A percentile compares a stretch with the other conserved stretches of the same genome.
Evolutionary conservation across 352 stramenopile genomes (phyloP).

Genomic region (Elongisporangium prolatum): DNA sequence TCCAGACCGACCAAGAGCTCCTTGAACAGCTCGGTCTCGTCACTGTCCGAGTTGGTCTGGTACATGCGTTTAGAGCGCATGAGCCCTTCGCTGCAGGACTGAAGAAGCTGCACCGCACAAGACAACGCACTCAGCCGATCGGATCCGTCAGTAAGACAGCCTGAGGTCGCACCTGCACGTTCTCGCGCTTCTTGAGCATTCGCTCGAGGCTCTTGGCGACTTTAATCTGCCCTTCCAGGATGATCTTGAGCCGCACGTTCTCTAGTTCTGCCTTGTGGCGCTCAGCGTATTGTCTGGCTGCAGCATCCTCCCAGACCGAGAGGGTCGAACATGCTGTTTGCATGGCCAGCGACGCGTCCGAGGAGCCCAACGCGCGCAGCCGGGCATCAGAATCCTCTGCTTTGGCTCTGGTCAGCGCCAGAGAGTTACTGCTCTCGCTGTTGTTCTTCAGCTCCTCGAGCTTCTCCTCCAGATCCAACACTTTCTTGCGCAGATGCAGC

Average conservation of each 20-base stretch:
- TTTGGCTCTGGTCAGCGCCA: not conserved
- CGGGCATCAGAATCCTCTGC: not conserved
- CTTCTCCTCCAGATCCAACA: conserved; percentile 10
- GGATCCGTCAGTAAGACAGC: too few species aligned
- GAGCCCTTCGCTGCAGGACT: conserved; percentile 18
- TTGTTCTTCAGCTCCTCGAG: conserved; percentile 5
- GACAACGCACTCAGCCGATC: not conserved
- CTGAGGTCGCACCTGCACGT: conserved; percentile 11
- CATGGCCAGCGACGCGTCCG: not conserved
- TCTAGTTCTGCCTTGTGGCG: conserved; percentile 46
- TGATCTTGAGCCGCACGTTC: conserved; percentile 43
- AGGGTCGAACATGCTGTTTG: not conserved
- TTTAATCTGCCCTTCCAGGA: conserved; percentile 62
- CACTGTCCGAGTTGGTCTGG: conserved; percentile 16
- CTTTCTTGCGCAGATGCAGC: conserved; percentile 10
- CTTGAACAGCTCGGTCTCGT: conserved; percentile 21
- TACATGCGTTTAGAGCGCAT: conserved; percentile 23
- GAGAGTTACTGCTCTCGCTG: not conserved
- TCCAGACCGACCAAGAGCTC: conserved; percentile 29
- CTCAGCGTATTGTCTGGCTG: conserved; percentile 12
- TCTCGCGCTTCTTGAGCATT: conserved; percentile 26
- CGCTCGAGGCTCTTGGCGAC: conserved; percentile 47
- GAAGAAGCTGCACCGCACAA: conserved; percentile 16
- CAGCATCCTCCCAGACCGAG: conserved; percentile 13
- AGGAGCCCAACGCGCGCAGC: not conserved